Conservation (phyloP, 768 basidiomycete species). For the Paxillus ammoniavirescens region DNA sequence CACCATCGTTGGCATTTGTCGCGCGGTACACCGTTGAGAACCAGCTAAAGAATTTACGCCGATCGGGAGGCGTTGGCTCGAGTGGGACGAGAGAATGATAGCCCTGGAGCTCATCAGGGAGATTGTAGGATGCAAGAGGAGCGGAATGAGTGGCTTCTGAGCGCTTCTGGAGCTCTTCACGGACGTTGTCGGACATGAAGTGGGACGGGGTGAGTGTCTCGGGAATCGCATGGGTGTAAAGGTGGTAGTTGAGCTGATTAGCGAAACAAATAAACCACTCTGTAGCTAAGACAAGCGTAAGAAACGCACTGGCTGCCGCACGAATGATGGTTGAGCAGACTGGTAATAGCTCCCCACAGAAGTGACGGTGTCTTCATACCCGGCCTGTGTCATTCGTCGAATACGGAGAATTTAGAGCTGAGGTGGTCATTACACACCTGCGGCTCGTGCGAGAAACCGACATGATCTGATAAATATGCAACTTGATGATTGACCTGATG, state of each 20-base stretch:
- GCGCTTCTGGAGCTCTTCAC: slow-evolving; percentile 54
- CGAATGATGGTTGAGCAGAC: slow-evolving; percentile 42
- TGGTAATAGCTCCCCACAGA: slow-evolving; percentile 38
- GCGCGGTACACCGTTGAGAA: slow-evolving; percentile 85
- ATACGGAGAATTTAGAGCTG: neutral
- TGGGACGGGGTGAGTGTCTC: slow-evolving; percentile 58
- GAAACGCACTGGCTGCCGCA: slow-evolving; percentile 65
- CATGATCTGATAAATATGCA: slow-evolving; percentile 21
- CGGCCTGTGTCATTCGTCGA: slow-evolving; percentile 17
- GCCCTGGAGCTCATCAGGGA: slow-evolving; percentile 87
- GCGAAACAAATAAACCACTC: neutral
- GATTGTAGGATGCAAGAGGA: slow-evolving; percentile 43
- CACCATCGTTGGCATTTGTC: slow-evolving; percentile 70
- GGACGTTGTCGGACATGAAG: slow-evolving; percentile 82
- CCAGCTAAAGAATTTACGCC: slow-evolving; percentile 78
- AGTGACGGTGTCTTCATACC: slow-evolving; percentile 29
- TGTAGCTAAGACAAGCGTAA: slow-evolving; percentile 1
- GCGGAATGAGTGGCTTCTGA: slow-evolving; percentile 42
- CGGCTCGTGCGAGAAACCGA: slow-evolving; percentile 9
- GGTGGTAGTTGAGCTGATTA: slow-evolving; percentile 82
- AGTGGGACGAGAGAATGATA: slow-evolving; percentile 88
- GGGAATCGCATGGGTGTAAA: slow-evolving; percentile 77
- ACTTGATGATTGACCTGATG: slow-evolving; percentile 19
- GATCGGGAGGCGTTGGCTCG: slow-evolving; percentile 55
- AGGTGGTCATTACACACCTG: neutral